Conservation (phyloP, 441 rosid species). For the Pelargonium myrrhifolium region DNA sequence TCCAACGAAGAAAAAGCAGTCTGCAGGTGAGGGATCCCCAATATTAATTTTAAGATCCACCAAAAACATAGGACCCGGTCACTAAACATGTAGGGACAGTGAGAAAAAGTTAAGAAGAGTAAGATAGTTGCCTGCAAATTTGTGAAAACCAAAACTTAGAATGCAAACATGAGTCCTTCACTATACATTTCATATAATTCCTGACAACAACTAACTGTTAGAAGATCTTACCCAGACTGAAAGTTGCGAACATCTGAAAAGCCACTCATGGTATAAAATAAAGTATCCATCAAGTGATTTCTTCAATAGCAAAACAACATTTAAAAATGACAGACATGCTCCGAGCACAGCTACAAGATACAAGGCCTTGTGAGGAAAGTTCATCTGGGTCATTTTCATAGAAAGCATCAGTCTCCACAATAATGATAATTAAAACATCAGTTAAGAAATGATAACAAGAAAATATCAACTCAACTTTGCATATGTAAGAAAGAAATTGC, state of each 20-base stretch:
- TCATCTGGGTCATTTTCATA: slow-evolving; percentile 32
- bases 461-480: background rate
- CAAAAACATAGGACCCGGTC: slow-evolving; percentile 51
- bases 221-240: slow-evolving; percentile 60
- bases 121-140: slow-evolving; percentile 39
- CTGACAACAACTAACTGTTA: slow-evolving; percentile 10
- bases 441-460: slow-evolving; percentile 3
- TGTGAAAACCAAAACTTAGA: slow-evolving; percentile 10
- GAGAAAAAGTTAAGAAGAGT: slow-evolving; percentile 34
- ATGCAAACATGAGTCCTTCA: slow-evolving; percentile 15
- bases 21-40: slow-evolving; percentile 41
- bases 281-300: slow-evolving; percentile 36
- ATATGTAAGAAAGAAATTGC: background rate
- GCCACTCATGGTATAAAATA: slow-evolving; percentile 40
- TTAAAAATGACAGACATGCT: slow-evolving; percentile 57
- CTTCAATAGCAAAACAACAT: slow-evolving; percentile 37
- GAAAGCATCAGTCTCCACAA: slow-evolving; percentile 7
- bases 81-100: slow-evolving; percentile 32
- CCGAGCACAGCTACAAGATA: slow-evolving; percentile 49
- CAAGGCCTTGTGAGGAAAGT: slow-evolving; percentile 38
- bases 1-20: slow-evolving; percentile 31
- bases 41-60: slow-evolving; percentile 57
- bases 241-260: slow-evolving; percentile 46
- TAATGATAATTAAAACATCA: slow-evolving; percentile 5
- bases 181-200: slow-evolving; percentile 3